A percentile compares a stretch with the other conserved stretches of the same genome.
These are phyloP conservation scores for Metschnikowia colocasiae DNA, from an alignment of 805 yeast genomes.

Conservation along the genomic window DNA sequence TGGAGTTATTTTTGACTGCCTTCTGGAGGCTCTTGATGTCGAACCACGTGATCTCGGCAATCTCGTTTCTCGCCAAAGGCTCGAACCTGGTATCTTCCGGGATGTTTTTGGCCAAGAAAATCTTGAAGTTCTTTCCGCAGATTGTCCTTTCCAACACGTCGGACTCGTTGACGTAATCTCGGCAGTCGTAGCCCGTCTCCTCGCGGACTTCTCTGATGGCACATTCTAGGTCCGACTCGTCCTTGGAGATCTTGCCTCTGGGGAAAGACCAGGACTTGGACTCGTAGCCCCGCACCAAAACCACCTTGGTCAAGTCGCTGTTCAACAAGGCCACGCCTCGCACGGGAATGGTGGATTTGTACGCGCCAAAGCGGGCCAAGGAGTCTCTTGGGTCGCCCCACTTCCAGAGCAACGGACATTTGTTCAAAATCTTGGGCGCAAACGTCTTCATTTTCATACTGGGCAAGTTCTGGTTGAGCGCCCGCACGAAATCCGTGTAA, in stretches of 20 bases:
- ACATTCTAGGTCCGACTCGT: conserved; percentile 82
- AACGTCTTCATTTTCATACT: conserved; percentile 72
- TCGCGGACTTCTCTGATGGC: conserved; percentile 90
- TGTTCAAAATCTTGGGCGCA: conserved; percentile 60
- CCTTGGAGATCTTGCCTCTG: conserved; percentile 92
- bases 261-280: conserved; percentile 90
- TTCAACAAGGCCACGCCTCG: conserved; percentile 92
- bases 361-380: conserved; percentile 70
- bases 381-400: conserved; percentile 86
- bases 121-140: conserved; percentile 78
- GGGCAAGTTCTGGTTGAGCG: conserved; percentile 72
- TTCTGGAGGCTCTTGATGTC: conserved; percentile 46
- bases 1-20: conserved; percentile 38
- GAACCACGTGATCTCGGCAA: conserved; percentile 76
- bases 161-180: conserved; percentile 60
- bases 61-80: conserved; percentile 87
- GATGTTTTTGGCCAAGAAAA: conserved; percentile 71
- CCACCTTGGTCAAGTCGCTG: conserved; percentile 58
- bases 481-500: conserved; percentile 78
- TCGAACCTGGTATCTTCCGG: conserved; percentile 72
- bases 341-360: conserved; percentile 89
- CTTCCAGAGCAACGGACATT: conserved; percentile 75
- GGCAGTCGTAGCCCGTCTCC: conserved; percentile 88
- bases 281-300: conserved; percentile 83
- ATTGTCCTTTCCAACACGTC: conserved; percentile 80